phyloP scores from a whole-genome alignment of 176 grass and related monocot species.

The Oryza brachyantha region DNA sequence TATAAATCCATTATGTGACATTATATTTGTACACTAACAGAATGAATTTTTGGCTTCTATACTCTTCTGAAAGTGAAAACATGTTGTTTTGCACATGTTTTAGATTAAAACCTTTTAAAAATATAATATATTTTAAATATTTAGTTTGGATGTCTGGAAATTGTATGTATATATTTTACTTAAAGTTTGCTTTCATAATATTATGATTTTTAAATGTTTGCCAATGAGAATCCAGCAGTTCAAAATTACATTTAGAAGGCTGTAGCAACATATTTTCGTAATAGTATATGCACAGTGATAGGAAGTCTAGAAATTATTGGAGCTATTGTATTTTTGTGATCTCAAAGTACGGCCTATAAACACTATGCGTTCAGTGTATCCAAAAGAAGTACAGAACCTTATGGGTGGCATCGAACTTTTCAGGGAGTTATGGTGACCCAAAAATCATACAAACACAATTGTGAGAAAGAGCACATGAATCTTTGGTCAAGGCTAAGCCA shows the following conservation, averaged over 20 bases:
- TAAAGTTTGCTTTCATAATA: too few species aligned
- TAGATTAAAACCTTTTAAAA: too few species aligned
- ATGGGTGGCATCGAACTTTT: conserved; percentile 16
- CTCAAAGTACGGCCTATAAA: background rate
- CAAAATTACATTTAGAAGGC: too few species aligned
- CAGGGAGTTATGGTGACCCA: conserved; percentile 12
- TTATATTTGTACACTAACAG: background rate
- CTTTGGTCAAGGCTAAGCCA: background rate
- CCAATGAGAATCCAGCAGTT: too few species aligned
- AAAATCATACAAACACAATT: background rate
- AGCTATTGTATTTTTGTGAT: background rate
- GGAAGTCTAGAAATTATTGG: conserved; percentile 17
- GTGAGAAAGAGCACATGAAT: background rate
- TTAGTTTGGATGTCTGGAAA: too few species aligned
- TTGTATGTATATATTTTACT: too few species aligned
- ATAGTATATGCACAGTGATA: background rate
- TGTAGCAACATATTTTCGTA: too few species aligned
- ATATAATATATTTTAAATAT: too few species aligned
- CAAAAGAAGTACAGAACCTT: conserved; percentile 10
- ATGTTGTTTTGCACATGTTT: background rate
- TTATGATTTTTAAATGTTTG: background rate
- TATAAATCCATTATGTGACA: background rate
- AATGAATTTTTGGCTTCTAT: background rate
- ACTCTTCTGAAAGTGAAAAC: background rate
- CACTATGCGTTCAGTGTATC: background rate